A percentile compares a stretch with the other conserved stretches of the same genome.
These are phyloP conservation scores for Annulohypoxylon bovei DNA, from an alignment of 495 filamentous ascomycete genomes.

Conservation along the genomic window DNA sequence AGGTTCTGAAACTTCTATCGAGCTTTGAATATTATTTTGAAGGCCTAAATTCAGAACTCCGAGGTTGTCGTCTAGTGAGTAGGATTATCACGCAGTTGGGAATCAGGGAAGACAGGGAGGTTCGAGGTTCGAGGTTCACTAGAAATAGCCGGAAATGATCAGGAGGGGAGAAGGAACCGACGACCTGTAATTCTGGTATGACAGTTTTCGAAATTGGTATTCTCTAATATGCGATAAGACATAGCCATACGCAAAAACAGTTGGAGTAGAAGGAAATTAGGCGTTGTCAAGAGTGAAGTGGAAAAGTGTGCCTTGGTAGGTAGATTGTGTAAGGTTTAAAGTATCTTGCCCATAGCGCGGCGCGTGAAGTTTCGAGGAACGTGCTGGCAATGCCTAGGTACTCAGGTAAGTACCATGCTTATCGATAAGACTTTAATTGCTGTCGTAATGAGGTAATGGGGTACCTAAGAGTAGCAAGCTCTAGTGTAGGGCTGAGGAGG, in stretches of 20 bases:
- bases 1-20: background rate
- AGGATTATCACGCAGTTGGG: background rate
- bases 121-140: background rate
- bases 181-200: background rate
- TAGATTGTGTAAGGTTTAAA: background rate
- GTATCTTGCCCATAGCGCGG: background rate
- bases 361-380: conserved; percentile 24
- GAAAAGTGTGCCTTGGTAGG: background rate
- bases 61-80: background rate
- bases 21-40: background rate
- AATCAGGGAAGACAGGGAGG: background rate
- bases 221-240: background rate
- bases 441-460: background rate
- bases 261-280: background rate
- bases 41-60: background rate
- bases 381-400: background rate
- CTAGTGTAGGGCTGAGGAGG: background rate
- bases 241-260: background rate
- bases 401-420: background rate
- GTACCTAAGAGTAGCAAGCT: background rate
- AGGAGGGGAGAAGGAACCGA: background rate
- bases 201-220: background rate
- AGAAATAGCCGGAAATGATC: background rate
- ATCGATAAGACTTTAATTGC: conserved; percentile 15
- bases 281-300: background rate